Evolutionary conservation across 306 rosid genomes (phyloP).

Genomic region (peach (Prunus persica)): DNA sequence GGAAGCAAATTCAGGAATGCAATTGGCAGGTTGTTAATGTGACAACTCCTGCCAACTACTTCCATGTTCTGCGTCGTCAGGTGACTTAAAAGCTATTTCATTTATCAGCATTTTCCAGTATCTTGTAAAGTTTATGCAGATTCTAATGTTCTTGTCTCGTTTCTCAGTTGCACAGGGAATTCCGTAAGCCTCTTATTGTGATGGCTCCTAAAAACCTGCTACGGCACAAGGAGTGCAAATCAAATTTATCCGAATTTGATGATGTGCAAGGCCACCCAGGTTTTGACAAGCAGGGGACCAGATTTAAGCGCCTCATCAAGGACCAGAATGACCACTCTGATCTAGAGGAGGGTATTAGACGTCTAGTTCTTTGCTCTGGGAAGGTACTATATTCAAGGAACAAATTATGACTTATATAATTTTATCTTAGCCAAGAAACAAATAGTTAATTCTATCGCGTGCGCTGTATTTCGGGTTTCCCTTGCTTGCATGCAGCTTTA

Average conservation of each 20-base stretch:
- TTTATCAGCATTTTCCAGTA: conserved; percentile 13
- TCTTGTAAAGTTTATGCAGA: not conserved
- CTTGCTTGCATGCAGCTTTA: conserved; percentile 53
- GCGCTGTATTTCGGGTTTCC: not conserved
- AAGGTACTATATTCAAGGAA: conserved; percentile 44
- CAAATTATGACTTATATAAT: not conserved
- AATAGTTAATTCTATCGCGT: not conserved
- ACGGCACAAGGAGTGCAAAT: conserved; percentile 85
- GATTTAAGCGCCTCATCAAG: conserved; percentile 94
- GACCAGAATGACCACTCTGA: conserved; percentile 78
- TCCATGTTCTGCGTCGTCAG: conserved; percentile 96
- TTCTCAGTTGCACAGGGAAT: conserved; percentile 78
- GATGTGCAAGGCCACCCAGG: conserved; percentile 99
- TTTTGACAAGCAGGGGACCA: conserved; percentile 97
- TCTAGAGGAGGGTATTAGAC: conserved; percentile 81
- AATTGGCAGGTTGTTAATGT: conserved; percentile 96
- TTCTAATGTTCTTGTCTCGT: conserved; percentile 21
- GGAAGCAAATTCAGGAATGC: conserved; percentile 97
- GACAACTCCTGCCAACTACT: conserved; percentile 95
- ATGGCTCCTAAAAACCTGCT: conserved; percentile 96
- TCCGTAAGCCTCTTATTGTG: conserved; percentile 91
- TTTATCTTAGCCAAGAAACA: not conserved
- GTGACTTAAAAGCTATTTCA: conserved; percentile 40
- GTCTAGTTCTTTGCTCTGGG: conserved; percentile 89
- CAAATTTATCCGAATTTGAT: conserved; percentile 91